A percentile compares a stretch with the other conserved stretches of the same genome.
Evolutionary conservation across 2,329 filamentous ascomycete genomes (phyloP).

Genomic region (Bipolaris cookei): DNA sequence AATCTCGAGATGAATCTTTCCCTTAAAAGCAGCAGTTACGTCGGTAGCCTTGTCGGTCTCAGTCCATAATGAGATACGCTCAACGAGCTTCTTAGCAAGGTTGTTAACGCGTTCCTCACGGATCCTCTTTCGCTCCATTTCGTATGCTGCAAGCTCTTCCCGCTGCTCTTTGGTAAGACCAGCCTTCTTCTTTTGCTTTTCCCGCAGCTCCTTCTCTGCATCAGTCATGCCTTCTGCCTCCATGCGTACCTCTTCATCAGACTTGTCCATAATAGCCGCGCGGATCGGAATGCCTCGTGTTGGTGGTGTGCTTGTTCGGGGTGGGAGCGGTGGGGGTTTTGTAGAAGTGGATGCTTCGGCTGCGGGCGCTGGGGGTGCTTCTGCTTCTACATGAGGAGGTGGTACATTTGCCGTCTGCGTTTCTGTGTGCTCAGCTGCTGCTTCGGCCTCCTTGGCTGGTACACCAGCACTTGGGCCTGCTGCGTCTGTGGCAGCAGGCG

Average conservation of each 20-base stretch:
- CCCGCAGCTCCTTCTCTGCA: conserved; percentile 76
- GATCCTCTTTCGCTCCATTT: conserved; percentile 80
- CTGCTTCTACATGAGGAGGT: conserved; percentile 48
- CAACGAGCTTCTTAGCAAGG: conserved; percentile 81
- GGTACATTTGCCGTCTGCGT: conserved; percentile 38
- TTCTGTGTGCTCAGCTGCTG: conserved; percentile 51
- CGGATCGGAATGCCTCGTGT: conserved; percentile 71
- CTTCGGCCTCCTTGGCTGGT: conserved; percentile 52
- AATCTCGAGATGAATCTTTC: conserved; percentile 92
- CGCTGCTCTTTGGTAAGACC: conserved; percentile 89
- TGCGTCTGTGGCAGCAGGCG: conserved; percentile 15
- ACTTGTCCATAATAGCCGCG: conserved; percentile 85
- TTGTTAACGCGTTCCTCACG: conserved; percentile 90
- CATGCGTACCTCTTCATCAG: conserved; percentile 75
- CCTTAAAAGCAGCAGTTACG: conserved; percentile 87
- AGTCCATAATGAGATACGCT: conserved; percentile 92
- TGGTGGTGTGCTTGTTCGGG: conserved; percentile 58
- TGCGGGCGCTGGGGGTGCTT: conserved; percentile 43
- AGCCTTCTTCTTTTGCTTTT: conserved; percentile 88
- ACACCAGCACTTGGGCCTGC: conserved; percentile 43
- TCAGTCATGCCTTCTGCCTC: conserved; percentile 69
- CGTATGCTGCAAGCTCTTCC: conserved; percentile 87
- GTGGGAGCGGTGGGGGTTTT: conserved; percentile 44
- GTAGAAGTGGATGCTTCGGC: conserved; percentile 39
- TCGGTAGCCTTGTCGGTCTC: conserved; percentile 90